phyloP scores from a whole-genome alignment of 768 basidiomycete species.

The Crepidotus variabilis region DNA sequence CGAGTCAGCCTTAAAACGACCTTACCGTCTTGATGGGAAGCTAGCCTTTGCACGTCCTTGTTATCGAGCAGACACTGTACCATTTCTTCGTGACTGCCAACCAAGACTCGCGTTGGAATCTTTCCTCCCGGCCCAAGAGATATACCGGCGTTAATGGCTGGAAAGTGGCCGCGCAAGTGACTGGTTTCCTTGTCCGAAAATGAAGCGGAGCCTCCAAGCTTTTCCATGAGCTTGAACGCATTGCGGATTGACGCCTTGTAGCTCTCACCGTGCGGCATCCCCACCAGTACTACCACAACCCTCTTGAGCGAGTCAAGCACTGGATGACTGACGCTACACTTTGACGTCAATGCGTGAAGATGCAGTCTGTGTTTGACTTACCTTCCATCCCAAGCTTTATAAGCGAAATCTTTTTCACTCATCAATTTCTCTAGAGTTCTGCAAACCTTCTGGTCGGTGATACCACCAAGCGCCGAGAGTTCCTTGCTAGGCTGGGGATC shows the following conservation, averaged over 20 bases:
- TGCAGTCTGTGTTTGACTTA: too few relatives aligned
- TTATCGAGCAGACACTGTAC: background rate
- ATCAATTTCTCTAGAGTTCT: too few relatives aligned
- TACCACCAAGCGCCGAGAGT: too few relatives aligned
- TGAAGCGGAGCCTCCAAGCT: background rate
- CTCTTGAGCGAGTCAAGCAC: background rate
- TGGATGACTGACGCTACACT: background rate
- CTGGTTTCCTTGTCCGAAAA: background rate
- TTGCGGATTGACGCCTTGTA: background rate
- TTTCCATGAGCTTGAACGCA: background rate
- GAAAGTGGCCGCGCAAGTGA: background rate
- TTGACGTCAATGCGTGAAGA: too few relatives aligned
- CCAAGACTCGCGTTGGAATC: background rate
- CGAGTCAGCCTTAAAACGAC: background rate
- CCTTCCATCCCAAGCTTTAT: too few relatives aligned
- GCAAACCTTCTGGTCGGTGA: too few relatives aligned
- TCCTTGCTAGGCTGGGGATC: too few relatives aligned
- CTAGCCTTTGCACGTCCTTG: background rate
- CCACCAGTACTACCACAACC: background rate
- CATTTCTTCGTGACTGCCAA: background rate
- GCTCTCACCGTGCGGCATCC: background rate
- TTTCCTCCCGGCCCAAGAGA: background rate
- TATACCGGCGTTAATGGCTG: background rate
- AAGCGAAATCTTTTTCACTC: too few relatives aligned
- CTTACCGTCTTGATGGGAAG: conserved; percentile 1